A percentile compares a stretch with the other conserved stretches of the same genome.
Conservation (phyloP, 2,329 filamentous ascomycete genomes). For the Penicillium oxalicum region DNA sequence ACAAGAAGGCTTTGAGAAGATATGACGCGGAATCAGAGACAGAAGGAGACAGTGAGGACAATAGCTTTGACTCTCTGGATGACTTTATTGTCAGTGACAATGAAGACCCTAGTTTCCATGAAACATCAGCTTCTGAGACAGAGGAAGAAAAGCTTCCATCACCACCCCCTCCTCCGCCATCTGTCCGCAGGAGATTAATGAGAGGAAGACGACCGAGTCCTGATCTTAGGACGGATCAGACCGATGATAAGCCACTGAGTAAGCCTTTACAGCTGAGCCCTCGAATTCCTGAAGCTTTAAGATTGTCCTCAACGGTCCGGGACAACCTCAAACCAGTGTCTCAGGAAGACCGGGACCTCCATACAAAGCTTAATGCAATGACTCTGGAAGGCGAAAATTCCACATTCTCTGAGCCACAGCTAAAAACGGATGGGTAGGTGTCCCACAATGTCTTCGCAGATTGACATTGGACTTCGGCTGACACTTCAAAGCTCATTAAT, state of each 20-base stretch:
- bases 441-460: not conserved
- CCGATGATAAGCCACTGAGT: conserved; percentile 6
- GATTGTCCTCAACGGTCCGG: conserved; percentile 10
- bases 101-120: conserved; percentile 33
- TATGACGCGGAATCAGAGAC: conserved; percentile 18
- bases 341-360: conserved; percentile 19
- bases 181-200: conserved; percentile 28
- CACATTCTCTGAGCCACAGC: conserved; percentile 13
- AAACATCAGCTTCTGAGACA: conserved; percentile 27
- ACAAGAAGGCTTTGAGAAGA: conserved; percentile 12
- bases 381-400: conserved; percentile 19
- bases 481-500: conserved; percentile 7
- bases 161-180: conserved; percentile 16
- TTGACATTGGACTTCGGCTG: conserved; percentile 6
- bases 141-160: conserved; percentile 18
- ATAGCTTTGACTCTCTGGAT: conserved; percentile 35
- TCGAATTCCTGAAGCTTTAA: conserved; percentile 15
- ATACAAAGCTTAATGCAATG: conserved; percentile 19
- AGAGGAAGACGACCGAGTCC: conserved; percentile 29
- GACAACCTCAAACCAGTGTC: conserved; percentile 15
- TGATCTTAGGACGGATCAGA: conserved; percentile 11
- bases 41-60: conserved; percentile 22
- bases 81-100: conserved; percentile 40
- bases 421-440: conserved; percentile 18
- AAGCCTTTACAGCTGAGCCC: conserved; percentile 17